Conservation (phyloP, 192 early-diverging fungal species). For the Lobosporangium transversale region DNA sequence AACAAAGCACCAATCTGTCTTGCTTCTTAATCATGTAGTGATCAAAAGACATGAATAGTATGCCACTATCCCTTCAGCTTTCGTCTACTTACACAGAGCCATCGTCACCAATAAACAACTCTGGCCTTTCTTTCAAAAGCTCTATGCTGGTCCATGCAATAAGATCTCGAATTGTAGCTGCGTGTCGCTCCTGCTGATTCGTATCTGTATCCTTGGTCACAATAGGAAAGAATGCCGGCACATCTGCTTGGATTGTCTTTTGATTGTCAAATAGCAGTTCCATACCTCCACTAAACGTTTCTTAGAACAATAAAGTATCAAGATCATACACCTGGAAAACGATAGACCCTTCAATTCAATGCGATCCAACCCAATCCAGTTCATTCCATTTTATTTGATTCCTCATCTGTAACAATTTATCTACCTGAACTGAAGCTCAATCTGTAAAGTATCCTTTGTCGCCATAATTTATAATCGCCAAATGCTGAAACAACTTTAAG, state of each 20-base stretch:
- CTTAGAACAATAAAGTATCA: neutral
- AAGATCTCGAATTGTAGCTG: slow-evolving; percentile 71
- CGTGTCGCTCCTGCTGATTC: slow-evolving; percentile 16
- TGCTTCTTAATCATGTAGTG: neutral
- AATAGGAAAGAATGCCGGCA: slow-evolving; percentile 55
- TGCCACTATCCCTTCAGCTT: too few relatives aligned
- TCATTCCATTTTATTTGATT: neutral
- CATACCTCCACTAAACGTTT: slow-evolving; percentile 79
- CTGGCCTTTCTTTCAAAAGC: slow-evolving; percentile 78
- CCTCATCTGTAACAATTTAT: neutral
- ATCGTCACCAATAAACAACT: slow-evolving; percentile 84
- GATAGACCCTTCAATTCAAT: neutral
- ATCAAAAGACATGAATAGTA: neutral
- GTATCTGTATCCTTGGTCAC: slow-evolving; percentile 4
- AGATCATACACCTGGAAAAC: too few relatives aligned
- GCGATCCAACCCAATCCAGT: neutral
- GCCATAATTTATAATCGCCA: too few relatives aligned
- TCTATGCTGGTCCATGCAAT: slow-evolving; percentile 76
- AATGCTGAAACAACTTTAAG: too few relatives aligned
- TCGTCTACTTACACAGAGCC: slow-evolving; percentile 83
- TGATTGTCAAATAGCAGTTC: slow-evolving; percentile 90
- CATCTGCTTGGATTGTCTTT: slow-evolving; percentile 60
- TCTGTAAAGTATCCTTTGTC: slow-evolving; percentile 7
- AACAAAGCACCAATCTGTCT: neutral
- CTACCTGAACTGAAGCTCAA: slow-evolving; percentile 53